These are phyloP conservation scores for Geotrichum klebahnii DNA, from an alignment of 1,139 yeast genomes.

Conservation along the genomic window DNA sequence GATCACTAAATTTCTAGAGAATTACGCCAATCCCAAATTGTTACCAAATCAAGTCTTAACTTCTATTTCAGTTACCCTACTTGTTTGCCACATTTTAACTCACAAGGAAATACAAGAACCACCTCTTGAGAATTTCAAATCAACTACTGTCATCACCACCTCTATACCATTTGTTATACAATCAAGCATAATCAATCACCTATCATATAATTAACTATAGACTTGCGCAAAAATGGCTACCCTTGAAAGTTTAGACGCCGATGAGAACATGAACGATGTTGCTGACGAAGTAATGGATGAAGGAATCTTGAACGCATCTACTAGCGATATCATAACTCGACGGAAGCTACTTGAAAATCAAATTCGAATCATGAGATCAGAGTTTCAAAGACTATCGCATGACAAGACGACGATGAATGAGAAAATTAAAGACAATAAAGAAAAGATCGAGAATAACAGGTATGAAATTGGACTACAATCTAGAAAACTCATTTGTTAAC, in stretches of 20 bases:
- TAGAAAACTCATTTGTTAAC: not conserved
- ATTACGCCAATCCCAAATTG: not conserved
- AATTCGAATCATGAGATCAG: slow-evolving; percentile 91
- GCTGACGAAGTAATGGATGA: slow-evolving; percentile 58
- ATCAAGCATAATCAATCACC: slow-evolving; percentile 20
- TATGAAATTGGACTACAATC: slow-evolving; percentile 8
- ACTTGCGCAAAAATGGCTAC: slow-evolving; percentile 21
- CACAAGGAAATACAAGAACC: slow-evolving; percentile 18
- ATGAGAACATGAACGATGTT: slow-evolving; percentile 35
- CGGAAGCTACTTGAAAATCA: slow-evolving; percentile 89
- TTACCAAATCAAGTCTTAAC: not conserved
- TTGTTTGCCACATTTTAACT: slow-evolving; percentile 9
- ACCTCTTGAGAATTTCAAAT: slow-evolving; percentile 19
- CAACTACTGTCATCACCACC: slow-evolving; percentile 12
- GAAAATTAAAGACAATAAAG: slow-evolving; percentile 92
- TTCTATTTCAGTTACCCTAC: slow-evolving; percentile 6
- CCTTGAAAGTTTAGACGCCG: slow-evolving; percentile 35
- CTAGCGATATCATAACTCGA: slow-evolving; percentile 80
- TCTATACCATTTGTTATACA: slow-evolving; percentile 16
- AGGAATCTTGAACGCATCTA: slow-evolving; percentile 73
- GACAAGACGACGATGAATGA: slow-evolving; percentile 91
- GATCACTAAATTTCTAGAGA: not conserved
- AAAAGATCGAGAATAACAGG: slow-evolving; percentile 90
- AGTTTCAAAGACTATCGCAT: slow-evolving; percentile 82
- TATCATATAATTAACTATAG: too few species aligned